These are phyloP conservation scores for Sugiyamaella floridensis DNA, from an alignment of 805 yeast genomes.

Conservation along the genomic window DNA sequence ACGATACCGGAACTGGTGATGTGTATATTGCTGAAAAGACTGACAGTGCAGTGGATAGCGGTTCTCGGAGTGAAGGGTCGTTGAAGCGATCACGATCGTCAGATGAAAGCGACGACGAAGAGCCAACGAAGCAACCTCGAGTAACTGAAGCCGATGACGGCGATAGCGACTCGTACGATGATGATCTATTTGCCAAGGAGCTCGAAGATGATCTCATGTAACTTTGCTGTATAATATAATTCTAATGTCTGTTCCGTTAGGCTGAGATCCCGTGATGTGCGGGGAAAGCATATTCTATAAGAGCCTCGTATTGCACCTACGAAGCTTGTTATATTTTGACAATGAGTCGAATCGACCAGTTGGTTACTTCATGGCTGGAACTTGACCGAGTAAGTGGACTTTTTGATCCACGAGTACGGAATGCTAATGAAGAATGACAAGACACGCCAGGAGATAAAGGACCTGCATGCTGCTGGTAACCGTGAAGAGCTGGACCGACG, in stretches of 20 bases:
- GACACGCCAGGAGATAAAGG: constrained; percentile 50
- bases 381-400: constrained; percentile 14
- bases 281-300: background rate
- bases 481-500: constrained; percentile 44
- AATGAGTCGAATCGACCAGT: constrained; percentile 7
- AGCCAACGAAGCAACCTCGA: background rate
- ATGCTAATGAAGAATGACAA: constrained; percentile 11
- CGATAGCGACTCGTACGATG: constrained; percentile 23
- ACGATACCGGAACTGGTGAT: too few relatives aligned
- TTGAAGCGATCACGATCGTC: constrained; percentile 7
- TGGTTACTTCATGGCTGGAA: constrained; percentile 18
- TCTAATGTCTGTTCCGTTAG: background rate
- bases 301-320: background rate
- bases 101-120: constrained; percentile 4
- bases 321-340: background rate
- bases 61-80: too few relatives aligned
- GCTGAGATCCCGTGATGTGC: background rate
- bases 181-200: constrained; percentile 25
- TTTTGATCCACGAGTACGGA: background rate
- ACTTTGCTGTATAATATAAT: background rate
- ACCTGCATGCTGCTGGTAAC: constrained; percentile 36
- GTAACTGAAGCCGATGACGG: constrained; percentile 4
- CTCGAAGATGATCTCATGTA: constrained; percentile 24
- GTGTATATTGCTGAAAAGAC: constrained; percentile 12
- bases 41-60: background rate